A percentile compares a stretch with the other conserved stretches of the same genome.
These are phyloP conservation scores for Wickerhamiella spandovensis DNA, from an alignment of 805 yeast genomes.

Conservation along the genomic window DNA sequence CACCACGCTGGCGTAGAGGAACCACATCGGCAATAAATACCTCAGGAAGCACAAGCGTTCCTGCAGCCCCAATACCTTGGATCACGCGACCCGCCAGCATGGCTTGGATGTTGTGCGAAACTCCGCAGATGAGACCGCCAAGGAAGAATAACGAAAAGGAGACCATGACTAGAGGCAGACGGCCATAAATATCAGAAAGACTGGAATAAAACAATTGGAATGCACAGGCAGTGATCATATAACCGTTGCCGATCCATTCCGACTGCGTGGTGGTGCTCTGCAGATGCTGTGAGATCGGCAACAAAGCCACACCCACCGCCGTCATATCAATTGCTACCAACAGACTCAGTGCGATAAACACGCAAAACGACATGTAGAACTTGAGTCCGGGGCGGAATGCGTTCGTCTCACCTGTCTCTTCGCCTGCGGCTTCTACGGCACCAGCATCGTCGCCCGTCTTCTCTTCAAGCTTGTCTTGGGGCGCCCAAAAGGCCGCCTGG, in stretches of 20 bases:
- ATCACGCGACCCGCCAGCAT: constrained; percentile 58
- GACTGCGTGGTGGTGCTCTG: constrained; percentile 19
- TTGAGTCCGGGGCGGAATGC: constrained; percentile 6
- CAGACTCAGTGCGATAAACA: constrained; percentile 8
- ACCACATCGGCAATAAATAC: constrained; percentile 46
- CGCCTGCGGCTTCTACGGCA: neutral
- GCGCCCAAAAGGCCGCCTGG: neutral
- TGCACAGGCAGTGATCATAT: constrained; percentile 16
- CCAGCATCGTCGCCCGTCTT: neutral
- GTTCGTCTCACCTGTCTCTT: neutral
- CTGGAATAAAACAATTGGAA: constrained; percentile 15
- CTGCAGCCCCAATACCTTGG: constrained; percentile 63
- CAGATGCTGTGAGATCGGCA: constrained; percentile 11
- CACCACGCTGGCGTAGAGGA: constrained; percentile 28
- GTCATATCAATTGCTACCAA: constrained; percentile 14
- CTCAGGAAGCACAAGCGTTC: constrained; percentile 43
- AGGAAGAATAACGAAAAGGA: constrained; percentile 43
- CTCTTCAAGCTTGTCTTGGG: neutral
- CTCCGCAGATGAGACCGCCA: constrained; percentile 48
- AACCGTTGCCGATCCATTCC: constrained; percentile 23
- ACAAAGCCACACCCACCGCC: constrained; percentile 14
- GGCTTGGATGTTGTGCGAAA: constrained; percentile 42
- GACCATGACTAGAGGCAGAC: constrained; percentile 35
- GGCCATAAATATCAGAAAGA: constrained; percentile 22
- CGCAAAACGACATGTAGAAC: constrained; percentile 4